A percentile compares a stretch with the other conserved stretches of the same genome.
These are phyloP conservation scores for Mycena indigotica DNA, from an alignment of 768 basidiomycete species.

Conservation along the genomic window DNA sequence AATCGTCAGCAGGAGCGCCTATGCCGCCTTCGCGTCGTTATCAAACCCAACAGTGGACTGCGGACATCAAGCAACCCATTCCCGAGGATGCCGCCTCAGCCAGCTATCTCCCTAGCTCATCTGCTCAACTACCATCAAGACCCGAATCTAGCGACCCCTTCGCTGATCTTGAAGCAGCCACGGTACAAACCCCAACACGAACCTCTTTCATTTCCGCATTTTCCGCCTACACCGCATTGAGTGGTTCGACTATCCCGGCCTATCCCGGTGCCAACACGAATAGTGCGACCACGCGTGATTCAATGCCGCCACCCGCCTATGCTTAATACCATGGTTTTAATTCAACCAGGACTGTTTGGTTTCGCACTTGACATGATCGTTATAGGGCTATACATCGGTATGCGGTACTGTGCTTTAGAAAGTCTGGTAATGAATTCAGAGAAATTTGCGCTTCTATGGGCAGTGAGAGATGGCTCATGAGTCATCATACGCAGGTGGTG, in stretches of 20 bases:
- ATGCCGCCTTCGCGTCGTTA: not conserved
- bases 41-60: not conserved
- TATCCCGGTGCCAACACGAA: not conserved
- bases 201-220: not conserved
- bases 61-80: not conserved
- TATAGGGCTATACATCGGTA: too few relatives aligned
- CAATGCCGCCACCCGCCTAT: not conserved
- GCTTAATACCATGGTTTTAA: too few relatives aligned
- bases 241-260: not conserved
- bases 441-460: too few relatives aligned
- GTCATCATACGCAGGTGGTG: not conserved
- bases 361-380: too few relatives aligned
- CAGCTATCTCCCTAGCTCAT: not conserved
- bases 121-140: not conserved
- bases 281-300: not conserved
- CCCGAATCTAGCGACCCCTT: not conserved
- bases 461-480: too few relatives aligned
- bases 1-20: not conserved
- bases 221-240: not conserved
- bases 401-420: too few relatives aligned
- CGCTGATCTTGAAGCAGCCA: not conserved
- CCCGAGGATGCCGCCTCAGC: not conserved
- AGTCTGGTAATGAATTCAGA: too few relatives aligned
- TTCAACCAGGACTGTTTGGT: too few relatives aligned
- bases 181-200: not conserved